Conservation (phyloP, 192 early-diverging fungal species). For the Podila epicladia region DNA sequence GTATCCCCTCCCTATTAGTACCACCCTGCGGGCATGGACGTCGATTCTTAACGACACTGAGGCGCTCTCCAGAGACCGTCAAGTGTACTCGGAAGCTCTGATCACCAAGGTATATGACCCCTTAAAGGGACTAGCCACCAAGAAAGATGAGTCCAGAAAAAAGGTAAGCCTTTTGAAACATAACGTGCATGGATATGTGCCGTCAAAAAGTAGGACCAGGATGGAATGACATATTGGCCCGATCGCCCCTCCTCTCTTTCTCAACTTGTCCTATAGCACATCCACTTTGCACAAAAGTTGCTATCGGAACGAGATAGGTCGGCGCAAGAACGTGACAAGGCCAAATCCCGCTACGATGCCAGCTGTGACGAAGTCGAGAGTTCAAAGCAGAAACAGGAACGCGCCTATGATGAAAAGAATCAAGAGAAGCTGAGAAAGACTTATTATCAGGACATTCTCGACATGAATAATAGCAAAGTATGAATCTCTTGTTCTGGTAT, state of each 20-base stretch:
- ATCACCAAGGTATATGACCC: conserved; percentile 59
- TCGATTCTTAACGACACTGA: conserved; percentile 67
- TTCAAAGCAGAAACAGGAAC: conserved; percentile 63
- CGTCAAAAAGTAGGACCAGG: not conserved
- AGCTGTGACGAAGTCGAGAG: conserved; percentile 71
- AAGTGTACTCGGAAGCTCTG: conserved; percentile 62
- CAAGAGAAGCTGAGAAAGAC: conserved; percentile 61
- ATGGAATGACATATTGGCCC: not conserved
- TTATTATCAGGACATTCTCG: conserved; percentile 66
- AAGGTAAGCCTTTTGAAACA: conserved; percentile 57
- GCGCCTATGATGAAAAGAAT: conserved; percentile 68
- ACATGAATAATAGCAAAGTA: conserved; percentile 76
- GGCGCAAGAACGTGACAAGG: conserved; percentile 59
- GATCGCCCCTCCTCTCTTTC: not conserved
- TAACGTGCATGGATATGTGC: not conserved
- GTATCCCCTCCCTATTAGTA: conserved; percentile 42
- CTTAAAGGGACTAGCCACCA: conserved; percentile 60
- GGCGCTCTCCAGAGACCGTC: conserved; percentile 57
- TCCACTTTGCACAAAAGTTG: conserved; percentile 69
- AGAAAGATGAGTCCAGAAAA: conserved; percentile 76
- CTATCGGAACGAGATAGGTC: conserved; percentile 66
- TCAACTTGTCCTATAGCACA: conserved; percentile 56
- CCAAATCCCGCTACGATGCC: conserved; percentile 64
- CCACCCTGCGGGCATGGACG: conserved; percentile 68
- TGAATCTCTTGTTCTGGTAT: not conserved